Evolutionary conservation across 2,329 filamentous ascomycete genomes (phyloP).

Genomic region (Botrytis hyacinthi): DNA sequence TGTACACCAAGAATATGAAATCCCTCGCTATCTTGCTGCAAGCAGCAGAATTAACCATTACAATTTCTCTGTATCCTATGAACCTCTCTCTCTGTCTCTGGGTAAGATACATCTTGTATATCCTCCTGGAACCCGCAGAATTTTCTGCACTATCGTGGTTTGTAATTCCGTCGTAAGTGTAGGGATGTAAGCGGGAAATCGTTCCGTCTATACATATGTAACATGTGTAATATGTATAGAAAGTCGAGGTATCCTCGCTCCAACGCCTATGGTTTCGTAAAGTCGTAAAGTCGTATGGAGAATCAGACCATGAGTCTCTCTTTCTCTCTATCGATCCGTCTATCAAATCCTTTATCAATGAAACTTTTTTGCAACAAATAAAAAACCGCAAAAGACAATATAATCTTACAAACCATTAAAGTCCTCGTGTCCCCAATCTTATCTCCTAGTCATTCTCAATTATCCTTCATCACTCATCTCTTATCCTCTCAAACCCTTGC

Average conservation of each 20-base stretch:
- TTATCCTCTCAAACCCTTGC: not conserved
- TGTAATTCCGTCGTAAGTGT: not conserved
- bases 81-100: not conserved
- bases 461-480: too few species aligned
- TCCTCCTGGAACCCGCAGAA: not conserved
- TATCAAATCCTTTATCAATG: not conserved
- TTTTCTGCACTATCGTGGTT: not conserved
- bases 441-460: not conserved
- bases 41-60: not conserved
- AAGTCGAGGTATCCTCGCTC: not conserved
- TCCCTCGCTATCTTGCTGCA: not conserved
- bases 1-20: not conserved
- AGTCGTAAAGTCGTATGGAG: not conserved
- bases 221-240: not conserved
- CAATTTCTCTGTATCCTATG: not conserved
- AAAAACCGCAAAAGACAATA: not conserved
- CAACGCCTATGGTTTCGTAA: not conserved
- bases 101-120: not conserved
- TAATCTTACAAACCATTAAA: not conserved
- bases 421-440: not conserved
- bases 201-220: not conserved
- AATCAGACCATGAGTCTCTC: not conserved
- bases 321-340: not conserved
- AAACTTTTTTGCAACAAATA: not conserved
- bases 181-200: not conserved